phyloP scores from a whole-genome alignment of 225 moss, liverwort and hornwort genomes.

The Anthoceros angustus region DNA sequence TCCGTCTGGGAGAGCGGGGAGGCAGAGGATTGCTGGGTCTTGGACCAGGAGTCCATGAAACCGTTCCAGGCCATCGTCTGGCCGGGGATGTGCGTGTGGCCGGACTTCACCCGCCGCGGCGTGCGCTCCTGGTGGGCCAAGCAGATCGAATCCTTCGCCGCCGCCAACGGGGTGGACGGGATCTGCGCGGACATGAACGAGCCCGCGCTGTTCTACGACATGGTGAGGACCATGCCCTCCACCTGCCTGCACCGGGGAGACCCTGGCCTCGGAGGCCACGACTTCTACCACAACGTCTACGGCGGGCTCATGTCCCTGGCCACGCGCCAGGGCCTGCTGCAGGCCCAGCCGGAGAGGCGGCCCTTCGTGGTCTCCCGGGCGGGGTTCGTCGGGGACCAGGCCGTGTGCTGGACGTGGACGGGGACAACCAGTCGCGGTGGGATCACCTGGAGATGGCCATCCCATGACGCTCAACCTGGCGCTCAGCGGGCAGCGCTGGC shows the following conservation, averaged over 20 bases:
- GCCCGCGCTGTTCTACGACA: constrained; percentile 61
- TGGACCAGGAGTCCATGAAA: constrained; percentile 34
- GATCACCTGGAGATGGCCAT: constrained; percentile 2
- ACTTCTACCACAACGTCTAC: constrained; percentile 62
- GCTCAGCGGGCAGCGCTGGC: background rate
- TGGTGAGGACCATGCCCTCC: constrained; percentile 80
- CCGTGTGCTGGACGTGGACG: background rate
- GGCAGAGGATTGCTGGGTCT: constrained; percentile 49
- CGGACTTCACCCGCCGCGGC: constrained; percentile 56
- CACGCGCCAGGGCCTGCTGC: background rate
- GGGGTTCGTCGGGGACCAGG: background rate
- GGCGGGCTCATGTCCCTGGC: background rate
- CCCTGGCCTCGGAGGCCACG: constrained; percentile 70
- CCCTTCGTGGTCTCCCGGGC: background rate
- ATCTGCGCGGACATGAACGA: constrained; percentile 99
- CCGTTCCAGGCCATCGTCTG: constrained; percentile 28
- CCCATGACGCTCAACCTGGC: constrained; percentile 5
- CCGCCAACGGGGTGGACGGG: constrained; percentile 49
- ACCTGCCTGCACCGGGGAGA: constrained; percentile 69
- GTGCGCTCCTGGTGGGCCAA: constrained; percentile 69
- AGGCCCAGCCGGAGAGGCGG: constrained; percentile 2
- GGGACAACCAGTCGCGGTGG: constrained; percentile 3
- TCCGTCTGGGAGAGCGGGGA: constrained; percentile 50
- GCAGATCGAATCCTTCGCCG: constrained; percentile 45
- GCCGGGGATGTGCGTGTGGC: constrained; percentile 62